Conservation (phyloP, 202 grass and related monocot genomes). For the Panicum hallii region DNA sequence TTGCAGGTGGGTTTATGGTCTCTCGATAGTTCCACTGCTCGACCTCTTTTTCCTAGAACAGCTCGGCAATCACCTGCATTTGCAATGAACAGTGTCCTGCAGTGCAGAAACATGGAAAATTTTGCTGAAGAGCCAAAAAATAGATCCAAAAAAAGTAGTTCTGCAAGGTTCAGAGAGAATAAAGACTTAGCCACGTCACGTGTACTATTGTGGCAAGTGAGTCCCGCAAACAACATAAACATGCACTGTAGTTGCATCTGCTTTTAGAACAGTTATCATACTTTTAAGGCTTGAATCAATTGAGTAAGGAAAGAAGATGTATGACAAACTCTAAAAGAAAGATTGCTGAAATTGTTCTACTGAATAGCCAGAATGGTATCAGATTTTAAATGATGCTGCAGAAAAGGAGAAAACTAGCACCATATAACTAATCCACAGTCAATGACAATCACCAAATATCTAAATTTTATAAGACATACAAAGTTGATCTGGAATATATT, state of each 20-base stretch:
- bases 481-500: not conserved
- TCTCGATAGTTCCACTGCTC: constrained; percentile 72
- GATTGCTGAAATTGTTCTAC: not conserved
- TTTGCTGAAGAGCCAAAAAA: constrained; percentile 32
- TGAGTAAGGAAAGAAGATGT: not conserved
- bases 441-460: not conserved
- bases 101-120: constrained; percentile 29
- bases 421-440: not conserved
- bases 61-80: constrained; percentile 89
- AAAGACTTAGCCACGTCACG: not conserved
- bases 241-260: not conserved
- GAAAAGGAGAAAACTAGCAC: not conserved
- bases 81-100: constrained; percentile 72
- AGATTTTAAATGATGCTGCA: not conserved
- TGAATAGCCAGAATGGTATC: not conserved
- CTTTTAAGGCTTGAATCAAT: not conserved
- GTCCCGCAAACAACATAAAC: not conserved
- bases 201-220: not conserved
- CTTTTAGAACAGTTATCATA: not conserved
- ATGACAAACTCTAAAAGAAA: not conserved
- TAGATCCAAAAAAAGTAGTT: not conserved
- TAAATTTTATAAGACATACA: not conserved
- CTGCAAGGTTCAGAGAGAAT: not conserved
- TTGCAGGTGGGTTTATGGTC: constrained; percentile 79
- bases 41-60: constrained; percentile 73